Evolutionary conservation across 805 yeast genomes (phyloP).

Genomic region (Saturnispora mendoncae): DNA sequence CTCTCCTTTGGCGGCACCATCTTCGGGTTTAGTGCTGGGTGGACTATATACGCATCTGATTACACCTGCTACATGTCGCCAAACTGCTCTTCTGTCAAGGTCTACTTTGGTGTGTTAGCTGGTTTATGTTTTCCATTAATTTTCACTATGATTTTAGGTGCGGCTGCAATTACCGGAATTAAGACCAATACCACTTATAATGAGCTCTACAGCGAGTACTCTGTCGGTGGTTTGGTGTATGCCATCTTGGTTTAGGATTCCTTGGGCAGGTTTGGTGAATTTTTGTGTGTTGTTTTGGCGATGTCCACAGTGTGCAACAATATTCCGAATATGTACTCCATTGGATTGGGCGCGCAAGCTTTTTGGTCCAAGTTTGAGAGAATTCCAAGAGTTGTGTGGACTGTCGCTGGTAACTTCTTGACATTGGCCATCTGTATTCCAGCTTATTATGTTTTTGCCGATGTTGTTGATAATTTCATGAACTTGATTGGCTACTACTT

Average conservation of each 20-base stretch:
- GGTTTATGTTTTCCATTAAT: constrained; percentile 64
- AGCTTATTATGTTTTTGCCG: constrained; percentile 65
- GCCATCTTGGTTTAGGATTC: constrained; percentile 72
- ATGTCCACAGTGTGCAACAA: constrained; percentile 85
- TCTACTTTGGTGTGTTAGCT: constrained; percentile 53
- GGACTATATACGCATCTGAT: constrained; percentile 91
- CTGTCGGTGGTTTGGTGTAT: constrained; percentile 77
- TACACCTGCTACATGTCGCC: constrained; percentile 82
- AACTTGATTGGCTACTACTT: constrained; percentile 85
- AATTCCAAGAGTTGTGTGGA: constrained; percentile 81
- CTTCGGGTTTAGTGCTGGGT: constrained; percentile 87
- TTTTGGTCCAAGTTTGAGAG: constrained; percentile 65
- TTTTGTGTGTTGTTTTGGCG: constrained; percentile 77
- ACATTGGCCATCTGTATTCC: constrained; percentile 86
- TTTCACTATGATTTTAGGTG: constrained; percentile 74
- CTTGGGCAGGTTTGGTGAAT: constrained; percentile 81
- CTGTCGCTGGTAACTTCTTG: constrained; percentile 61
- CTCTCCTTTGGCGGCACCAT: constrained; percentile 75
- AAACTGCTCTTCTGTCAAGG: constrained; percentile 45
- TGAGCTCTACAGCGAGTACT: constrained; percentile 41
- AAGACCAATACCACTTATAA: constrained; percentile 37
- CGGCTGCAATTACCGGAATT: constrained; percentile 73
- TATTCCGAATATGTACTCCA: constrained; percentile 89
- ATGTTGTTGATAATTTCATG: constrained; percentile 81
- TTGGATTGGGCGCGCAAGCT: constrained; percentile 80